Evolutionary conservation across 164 flowering plant species (phyloP), one percentile per base, ranked within the genome.

Genomic region (Berberis vulgaris): DNA sequence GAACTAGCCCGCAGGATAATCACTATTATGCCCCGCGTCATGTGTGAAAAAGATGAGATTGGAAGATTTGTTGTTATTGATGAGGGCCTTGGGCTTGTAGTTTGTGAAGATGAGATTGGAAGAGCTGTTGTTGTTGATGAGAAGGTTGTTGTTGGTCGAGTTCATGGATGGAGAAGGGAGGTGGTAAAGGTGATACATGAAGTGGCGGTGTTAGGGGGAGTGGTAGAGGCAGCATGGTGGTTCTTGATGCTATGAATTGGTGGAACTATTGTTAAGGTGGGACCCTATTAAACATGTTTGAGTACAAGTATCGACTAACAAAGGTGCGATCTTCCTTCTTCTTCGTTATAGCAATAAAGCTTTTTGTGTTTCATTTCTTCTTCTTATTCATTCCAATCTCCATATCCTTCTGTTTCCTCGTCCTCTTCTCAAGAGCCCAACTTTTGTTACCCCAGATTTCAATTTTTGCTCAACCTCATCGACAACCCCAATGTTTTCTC

Each of bases 241-340:
- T 54, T 74, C 82, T 64, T 11, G 84, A 65, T 11, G 72, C 73
- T 63, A 82, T 69, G 83, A 84, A 82, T 72, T 83, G 85, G 73
- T 80, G 80, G 39, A 80, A 71, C 59, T 81, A 85, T 11, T 84
- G 81, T 56, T 26, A 0, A 26, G 78, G 78, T 52, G 80, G 68
- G 5, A 56, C 78, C 77, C 86, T 85, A 72, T 82, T 83, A 78
- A 83, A 84, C 89, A 86, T 84, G 57, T 70, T 74, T 12, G 43
- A 65, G 11, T 6, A 57, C n/a, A 9, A 9, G 1, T 1, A 5
- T 13, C n/a, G 9, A 26, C 26, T 26, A 26, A 26, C 26, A 26
- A 26, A 26, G 26, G n/a, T 11, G 9, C 41, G 13, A 13, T 9
- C 26, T 26, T 26, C 26, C 26, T 26, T 26, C 26, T 26, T 26